Percentiles rank a stretch among this genome's conserved stretches.
These are phyloP conservation scores for Allantophomopsis cytisporea DNA, from an alignment of 2,329 filamentous ascomycete species.

Conservation along the genomic window DNA sequence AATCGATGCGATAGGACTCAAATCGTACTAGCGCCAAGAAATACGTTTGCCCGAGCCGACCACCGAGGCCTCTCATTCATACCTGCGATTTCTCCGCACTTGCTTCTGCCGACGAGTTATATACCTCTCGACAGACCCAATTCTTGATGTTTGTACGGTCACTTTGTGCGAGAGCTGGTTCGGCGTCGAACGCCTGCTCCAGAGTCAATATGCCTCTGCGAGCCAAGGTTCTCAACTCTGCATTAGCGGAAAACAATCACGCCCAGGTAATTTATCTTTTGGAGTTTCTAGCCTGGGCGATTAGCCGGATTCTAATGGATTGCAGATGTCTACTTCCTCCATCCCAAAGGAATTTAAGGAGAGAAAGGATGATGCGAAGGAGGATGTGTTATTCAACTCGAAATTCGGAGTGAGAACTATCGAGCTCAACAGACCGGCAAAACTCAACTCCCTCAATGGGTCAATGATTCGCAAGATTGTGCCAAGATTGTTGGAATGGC, in stretches of 20 bases:
- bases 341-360: constrained; percentile 6
- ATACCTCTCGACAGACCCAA: constrained; percentile 4
- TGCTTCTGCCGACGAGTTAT: background rate
- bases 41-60: background rate
- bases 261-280: constrained; percentile 24
- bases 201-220: constrained; percentile 60
- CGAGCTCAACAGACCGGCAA: constrained; percentile 84
- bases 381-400: constrained; percentile 88
- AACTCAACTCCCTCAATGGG: constrained; percentile 82
- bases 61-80: background rate
- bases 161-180: constrained; percentile 37
- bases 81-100: no score
- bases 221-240: constrained; percentile 56
- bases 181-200: constrained; percentile 30
- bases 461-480: constrained; percentile 95
- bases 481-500: constrained; percentile 82
- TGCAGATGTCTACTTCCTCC: constrained; percentile 26
- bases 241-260: constrained; percentile 34
- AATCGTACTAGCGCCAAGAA: constrained; percentile 9
- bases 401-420: constrained; percentile 83
- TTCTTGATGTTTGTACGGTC: constrained; percentile 43
- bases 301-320: constrained; percentile 6
- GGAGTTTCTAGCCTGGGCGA: background rate
- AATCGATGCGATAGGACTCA: constrained; percentile 8
- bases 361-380: constrained; percentile 50